Conservation (phyloP, 2,329 filamentous ascomycete genomes). For the Neonectria punicea region DNA sequence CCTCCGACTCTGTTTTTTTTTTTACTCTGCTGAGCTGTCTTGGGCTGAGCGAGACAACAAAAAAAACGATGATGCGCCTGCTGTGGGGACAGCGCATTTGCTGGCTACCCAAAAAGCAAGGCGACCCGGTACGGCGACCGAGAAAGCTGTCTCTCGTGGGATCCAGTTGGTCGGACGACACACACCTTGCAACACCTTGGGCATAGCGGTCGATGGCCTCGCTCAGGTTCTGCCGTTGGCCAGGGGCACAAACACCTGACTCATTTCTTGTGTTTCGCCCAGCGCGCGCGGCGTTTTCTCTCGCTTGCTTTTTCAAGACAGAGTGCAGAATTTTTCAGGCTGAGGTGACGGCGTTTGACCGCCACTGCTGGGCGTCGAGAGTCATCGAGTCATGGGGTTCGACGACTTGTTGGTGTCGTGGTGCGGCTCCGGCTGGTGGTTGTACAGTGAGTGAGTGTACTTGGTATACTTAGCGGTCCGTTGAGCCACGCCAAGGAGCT, state of each 20-base stretch:
- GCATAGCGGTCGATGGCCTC: neutral
- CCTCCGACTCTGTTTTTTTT: neutral
- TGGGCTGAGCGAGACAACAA: conserved; percentile 14
- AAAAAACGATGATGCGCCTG: neutral
- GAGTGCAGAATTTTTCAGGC: neutral
- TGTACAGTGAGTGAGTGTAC: too few species aligned
- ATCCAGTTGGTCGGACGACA: neutral
- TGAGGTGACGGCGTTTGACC: neutral
- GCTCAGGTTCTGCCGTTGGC: neutral
- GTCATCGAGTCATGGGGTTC: conserved; percentile 4
- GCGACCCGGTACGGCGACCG: conserved; percentile 3
- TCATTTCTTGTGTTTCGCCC: neutral
- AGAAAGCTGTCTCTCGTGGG: neutral
- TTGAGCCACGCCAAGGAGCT: conserved; percentile 2
- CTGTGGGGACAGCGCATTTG: conserved; percentile 20
- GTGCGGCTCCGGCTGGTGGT: neutral
- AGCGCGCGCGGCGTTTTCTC: too few species aligned
- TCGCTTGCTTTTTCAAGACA: too few species aligned
- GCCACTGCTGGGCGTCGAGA: neutral
- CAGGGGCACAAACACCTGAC: neutral
- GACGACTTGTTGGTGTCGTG: neutral
- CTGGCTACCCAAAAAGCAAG: conserved; percentile 6
- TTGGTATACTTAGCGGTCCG: neutral
- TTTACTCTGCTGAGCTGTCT: neutral
- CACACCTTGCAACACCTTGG: neutral